Conservation (phyloP, 495 filamentous ascomycete species). For the Chaetomium cochliodes region DNA sequence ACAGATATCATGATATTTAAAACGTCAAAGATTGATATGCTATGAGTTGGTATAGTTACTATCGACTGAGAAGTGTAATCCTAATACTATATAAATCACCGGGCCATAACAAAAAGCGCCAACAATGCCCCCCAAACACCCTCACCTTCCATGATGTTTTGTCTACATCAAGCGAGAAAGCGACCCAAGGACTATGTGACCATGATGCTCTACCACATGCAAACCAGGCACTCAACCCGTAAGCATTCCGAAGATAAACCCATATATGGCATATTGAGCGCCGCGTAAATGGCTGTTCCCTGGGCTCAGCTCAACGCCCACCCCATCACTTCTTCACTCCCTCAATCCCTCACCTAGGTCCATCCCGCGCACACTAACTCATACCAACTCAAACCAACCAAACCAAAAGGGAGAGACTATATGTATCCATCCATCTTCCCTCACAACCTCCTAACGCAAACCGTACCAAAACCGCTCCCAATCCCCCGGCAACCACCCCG, state of each 20-base stretch:
- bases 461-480: slow-evolving; percentile 36
- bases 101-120: background rate
- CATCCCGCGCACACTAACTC: background rate
- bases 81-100: background rate
- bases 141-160: background rate
- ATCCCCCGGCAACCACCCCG: slow-evolving; percentile 30
- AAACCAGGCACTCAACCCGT: background rate
- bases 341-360: background rate
- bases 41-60: background rate
- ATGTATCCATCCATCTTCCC: background rate
- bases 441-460: background rate
- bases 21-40: background rate
- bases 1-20: no score
- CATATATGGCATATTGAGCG: background rate
- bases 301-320: background rate
- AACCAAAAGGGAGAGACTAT: background rate
- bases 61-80: background rate
- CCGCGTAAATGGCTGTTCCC: background rate
- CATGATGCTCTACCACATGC: background rate
- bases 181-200: background rate
- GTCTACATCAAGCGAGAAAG: background rate
- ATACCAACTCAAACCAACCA: background rate
- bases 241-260: background rate
- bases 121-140: slow-evolving; percentile 1
- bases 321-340: no score